Evolutionary conservation across 2,329 filamentous ascomycete species (phyloP).

Genomic region (Talaromyces sp.): DNA sequence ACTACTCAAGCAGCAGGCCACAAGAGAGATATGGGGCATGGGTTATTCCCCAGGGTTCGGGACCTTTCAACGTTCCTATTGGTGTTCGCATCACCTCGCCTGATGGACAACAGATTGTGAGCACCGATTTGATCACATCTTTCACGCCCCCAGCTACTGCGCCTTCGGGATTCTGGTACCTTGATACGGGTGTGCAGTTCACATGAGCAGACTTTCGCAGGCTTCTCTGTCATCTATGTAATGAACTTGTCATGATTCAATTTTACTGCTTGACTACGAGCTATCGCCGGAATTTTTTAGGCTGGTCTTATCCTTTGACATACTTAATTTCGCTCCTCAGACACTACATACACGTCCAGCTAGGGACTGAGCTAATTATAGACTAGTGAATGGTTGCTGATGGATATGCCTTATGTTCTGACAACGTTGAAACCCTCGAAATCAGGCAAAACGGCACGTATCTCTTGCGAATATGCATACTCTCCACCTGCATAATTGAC

Average conservation of each 20-base stretch:
- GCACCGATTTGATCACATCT: conserved; percentile 7
- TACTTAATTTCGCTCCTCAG: no score
- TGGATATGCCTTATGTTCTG: no score
- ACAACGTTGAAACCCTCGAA: no score
- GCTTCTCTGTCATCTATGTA: not conserved
- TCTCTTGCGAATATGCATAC: no score
- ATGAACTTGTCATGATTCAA: not conserved
- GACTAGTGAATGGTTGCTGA: no score
- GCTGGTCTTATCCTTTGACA: not conserved
- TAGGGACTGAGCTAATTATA: no score
- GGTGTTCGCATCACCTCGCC: conserved; percentile 12
- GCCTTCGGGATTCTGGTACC: conserved; percentile 11
- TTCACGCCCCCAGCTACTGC: conserved; percentile 7
- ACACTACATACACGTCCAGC: no score
- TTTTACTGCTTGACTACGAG: not conserved
- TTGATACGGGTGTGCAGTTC: conserved; percentile 14
- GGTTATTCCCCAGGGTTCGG: conserved; percentile 6
- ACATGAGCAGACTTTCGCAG: not conserved
- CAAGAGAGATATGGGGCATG: conserved; percentile 14
- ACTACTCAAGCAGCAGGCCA: conserved; percentile 9
- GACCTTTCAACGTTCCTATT: conserved; percentile 10
- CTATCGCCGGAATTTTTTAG: not conserved
- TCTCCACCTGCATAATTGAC: no score
- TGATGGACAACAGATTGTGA: conserved; percentile 14
- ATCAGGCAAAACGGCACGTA: no score